A percentile compares a stretch with the other conserved stretches of the same genome.
Conservation (phyloP, 2,329 filamentous ascomycete species). For the Aspergillus jensenii region DNA sequence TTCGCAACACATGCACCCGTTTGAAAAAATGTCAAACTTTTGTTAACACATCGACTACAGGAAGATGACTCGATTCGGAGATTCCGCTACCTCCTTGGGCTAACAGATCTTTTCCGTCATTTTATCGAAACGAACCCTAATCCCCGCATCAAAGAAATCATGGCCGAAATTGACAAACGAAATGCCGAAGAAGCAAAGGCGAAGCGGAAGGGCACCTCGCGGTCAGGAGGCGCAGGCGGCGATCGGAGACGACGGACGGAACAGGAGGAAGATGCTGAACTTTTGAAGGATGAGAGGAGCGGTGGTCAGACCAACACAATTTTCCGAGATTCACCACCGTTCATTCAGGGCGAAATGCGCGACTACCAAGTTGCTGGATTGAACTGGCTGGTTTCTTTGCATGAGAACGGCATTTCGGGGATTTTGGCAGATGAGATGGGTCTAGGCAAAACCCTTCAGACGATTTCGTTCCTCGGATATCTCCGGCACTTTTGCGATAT, state of each 20-base stretch:
- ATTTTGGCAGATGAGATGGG: constrained; percentile 99
- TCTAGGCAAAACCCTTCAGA: constrained; percentile 94
- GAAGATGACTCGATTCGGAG: constrained; percentile 93
- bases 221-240: constrained; percentile 79
- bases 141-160: constrained; percentile 89
- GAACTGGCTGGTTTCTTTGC: constrained; percentile 96
- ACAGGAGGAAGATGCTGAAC: constrained; percentile 94
- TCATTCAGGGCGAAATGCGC: constrained; percentile 83
- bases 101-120: constrained; percentile 96
- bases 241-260: constrained; percentile 85
- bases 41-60: constrained; percentile 43
- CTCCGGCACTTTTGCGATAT: constrained; percentile 87
- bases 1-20: constrained; percentile 40
- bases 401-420: constrained; percentile 98
- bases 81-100: constrained; percentile 89
- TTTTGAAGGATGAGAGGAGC: constrained; percentile 79
- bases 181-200: constrained; percentile 69
- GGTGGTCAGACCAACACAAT: constrained; percentile 83
- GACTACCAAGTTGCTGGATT: constrained; percentile 95
- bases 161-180: constrained; percentile 90
- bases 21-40: background rate
- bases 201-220: constrained; percentile 73
- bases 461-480: constrained; percentile 94
- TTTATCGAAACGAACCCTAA: constrained; percentile 98
- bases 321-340: constrained; percentile 91